These are phyloP conservation scores for Tulasnella sp. DNA, from an alignment of 768 basidiomycete genomes.

Conservation along the genomic window DNA sequence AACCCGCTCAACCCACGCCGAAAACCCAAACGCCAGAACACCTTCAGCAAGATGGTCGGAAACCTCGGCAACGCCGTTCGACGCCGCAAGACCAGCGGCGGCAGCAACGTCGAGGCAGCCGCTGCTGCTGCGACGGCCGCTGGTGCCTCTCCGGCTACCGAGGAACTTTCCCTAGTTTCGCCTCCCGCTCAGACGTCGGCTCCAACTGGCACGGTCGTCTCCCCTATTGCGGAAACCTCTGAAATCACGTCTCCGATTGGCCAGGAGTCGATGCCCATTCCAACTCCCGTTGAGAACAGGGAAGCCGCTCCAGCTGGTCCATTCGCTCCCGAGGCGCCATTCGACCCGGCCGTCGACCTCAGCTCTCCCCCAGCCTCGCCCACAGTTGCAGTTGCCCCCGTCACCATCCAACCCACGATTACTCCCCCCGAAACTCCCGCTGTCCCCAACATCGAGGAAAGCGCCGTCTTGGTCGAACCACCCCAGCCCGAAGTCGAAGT, in stretches of 20 bases:
- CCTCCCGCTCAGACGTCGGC: neutral
- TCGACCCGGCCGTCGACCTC: neutral
- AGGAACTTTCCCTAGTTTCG: neutral
- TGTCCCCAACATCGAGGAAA: constrained; percentile 8
- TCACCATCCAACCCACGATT: neutral
- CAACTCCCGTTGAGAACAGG: constrained; percentile 1
- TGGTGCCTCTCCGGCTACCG: neutral
- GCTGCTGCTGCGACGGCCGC: neutral
- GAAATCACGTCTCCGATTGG: neutral
- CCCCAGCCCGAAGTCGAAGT: constrained; percentile 5
- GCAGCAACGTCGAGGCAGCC: neutral
- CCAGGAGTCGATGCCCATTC: neutral
- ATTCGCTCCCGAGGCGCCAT: neutral
- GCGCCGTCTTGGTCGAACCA: constrained; percentile 2
- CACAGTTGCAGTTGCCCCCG: neutral
- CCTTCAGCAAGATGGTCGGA: constrained; percentile 3
- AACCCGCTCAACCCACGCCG: too few relatives aligned
- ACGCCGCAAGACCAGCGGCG: constrained; percentile 15
- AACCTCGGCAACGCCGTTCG: constrained; percentile 1
- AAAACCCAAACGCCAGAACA: neutral
- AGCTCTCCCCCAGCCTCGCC: constrained; percentile 21
- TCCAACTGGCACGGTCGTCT: neutral
- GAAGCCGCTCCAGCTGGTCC: neutral
- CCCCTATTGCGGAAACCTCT: neutral
- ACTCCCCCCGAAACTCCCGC: neutral